Evolutionary conservation across 2,329 filamentous ascomycete genomes (phyloP).

Genomic region (Lasiodiplodia hormozganensis): DNA sequence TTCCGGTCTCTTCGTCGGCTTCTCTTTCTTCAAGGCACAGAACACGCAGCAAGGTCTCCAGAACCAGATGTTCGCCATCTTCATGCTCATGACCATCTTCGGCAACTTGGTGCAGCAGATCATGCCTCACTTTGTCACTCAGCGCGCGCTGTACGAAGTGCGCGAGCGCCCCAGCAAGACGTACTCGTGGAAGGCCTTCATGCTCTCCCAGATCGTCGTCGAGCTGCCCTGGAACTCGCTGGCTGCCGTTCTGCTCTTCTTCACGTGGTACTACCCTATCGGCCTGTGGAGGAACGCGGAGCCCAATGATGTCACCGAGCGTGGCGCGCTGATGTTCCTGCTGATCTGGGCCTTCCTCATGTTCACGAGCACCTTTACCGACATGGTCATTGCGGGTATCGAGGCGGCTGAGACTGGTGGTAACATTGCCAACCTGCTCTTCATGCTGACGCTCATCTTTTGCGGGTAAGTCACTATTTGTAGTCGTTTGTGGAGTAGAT

Average conservation of each 20-base stretch:
- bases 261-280: slow-evolving; percentile 82
- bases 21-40: slow-evolving; percentile 75
- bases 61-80: slow-evolving; percentile 82
- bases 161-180: slow-evolving; percentile 81
- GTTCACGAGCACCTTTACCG: slow-evolving; percentile 77
- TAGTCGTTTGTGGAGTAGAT: slow-evolving; percentile 26
- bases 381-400: slow-evolving; percentile 74
- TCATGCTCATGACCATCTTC: slow-evolving; percentile 78
- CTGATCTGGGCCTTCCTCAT: slow-evolving; percentile 74
- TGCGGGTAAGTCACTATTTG: slow-evolving; percentile 51
- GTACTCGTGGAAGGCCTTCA: slow-evolving; percentile 82
- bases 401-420: slow-evolving; percentile 73
- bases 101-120: slow-evolving; percentile 75
- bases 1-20: slow-evolving; percentile 75
- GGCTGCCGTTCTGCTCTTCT: slow-evolving; percentile 72
- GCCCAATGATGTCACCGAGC: slow-evolving; percentile 65
- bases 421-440: slow-evolving; percentile 73
- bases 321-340: slow-evolving; percentile 77
- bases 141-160: slow-evolving; percentile 80
- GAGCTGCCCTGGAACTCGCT: slow-evolving; percentile 81
- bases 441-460: slow-evolving; percentile 73
- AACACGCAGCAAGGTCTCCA: slow-evolving; percentile 76
- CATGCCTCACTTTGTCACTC: slow-evolving; percentile 81
- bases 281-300: slow-evolving; percentile 73
- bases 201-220: slow-evolving; percentile 78